A percentile compares a stretch with the other conserved stretches of the same genome.
Evolutionary conservation across 352 stramenopile genomes (phyloP).

Genomic region (Phytophthora europaea): DNA sequence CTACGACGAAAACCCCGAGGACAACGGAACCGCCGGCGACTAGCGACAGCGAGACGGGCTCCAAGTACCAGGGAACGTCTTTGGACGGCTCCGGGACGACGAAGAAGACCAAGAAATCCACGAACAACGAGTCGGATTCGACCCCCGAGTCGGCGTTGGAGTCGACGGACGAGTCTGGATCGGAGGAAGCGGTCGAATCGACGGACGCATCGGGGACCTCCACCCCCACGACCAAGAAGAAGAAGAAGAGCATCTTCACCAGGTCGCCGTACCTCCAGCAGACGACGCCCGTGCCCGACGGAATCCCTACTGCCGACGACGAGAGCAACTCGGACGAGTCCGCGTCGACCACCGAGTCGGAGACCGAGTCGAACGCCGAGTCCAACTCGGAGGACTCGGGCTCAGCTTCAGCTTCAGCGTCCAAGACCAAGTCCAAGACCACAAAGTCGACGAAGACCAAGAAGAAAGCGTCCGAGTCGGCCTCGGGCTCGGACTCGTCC

Average conservation of each 20-base stretch:
- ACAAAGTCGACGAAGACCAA: neutral
- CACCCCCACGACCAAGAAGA: conserved; percentile 36
- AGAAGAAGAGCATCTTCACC: conserved; percentile 39
- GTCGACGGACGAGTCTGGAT: neutral
- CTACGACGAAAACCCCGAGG: conserved; percentile 27
- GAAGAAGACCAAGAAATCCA: neutral
- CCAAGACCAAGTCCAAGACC: conserved; percentile 13
- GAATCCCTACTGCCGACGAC: conserved; percentile 28
- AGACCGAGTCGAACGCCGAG: conserved; percentile 2
- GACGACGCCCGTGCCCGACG: conserved; percentile 45
- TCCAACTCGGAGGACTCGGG: conserved; percentile 7
- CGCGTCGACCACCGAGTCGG: conserved; percentile 5
- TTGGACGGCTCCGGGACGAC: conserved; percentile 22
- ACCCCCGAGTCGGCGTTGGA: conserved; percentile 2
- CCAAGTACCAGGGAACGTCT: conserved; percentile 12
- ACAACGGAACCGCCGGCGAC: conserved; percentile 14
- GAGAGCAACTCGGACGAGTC: conserved; percentile 21
- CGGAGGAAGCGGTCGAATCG: conserved; percentile 1
- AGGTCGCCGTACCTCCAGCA: conserved; percentile 43
- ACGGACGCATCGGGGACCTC: conserved; percentile 14
- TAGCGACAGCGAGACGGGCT: conserved; percentile 20
- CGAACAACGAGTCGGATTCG: neutral
- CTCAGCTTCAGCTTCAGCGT: conserved; percentile 12
- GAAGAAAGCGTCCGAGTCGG: conserved; percentile 15
- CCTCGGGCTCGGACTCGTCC: conserved; percentile 22